A percentile compares a stretch with the other conserved stretches of the same genome.
Conservation (phyloP, 805 yeast species). For the Wickerhamomyces xylosicus region DNA sequence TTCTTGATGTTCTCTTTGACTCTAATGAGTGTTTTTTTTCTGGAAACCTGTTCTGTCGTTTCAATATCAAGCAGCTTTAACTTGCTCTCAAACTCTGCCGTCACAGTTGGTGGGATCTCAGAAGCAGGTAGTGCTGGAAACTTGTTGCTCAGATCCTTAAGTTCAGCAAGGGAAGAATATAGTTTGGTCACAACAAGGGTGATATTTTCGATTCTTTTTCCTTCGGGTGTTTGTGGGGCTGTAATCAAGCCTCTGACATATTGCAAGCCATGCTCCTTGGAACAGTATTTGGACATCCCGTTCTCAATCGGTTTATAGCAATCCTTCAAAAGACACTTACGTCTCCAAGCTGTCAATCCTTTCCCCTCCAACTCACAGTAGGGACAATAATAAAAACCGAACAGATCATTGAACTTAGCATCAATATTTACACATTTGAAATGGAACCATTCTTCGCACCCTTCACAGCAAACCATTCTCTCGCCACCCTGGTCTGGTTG, state of each 20-base stretch:
- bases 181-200: no score
- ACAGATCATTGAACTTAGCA: conserved; percentile 38
- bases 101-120: conserved; percentile 4
- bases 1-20: conserved; percentile 17
- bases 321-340: conserved; percentile 52
- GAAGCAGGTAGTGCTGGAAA: no score
- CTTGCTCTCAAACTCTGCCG: not conserved
- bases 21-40: conserved; percentile 12
- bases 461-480: conserved; percentile 90
- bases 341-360: conserved; percentile 56
- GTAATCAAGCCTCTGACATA: not conserved
- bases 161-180: no score
- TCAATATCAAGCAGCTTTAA: not conserved
- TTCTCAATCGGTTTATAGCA: conserved; percentile 47
- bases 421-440: conserved; percentile 64
- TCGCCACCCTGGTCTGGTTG: conserved; percentile 61
- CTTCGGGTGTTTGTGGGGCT: not conserved
- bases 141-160: no score
- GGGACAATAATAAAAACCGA: conserved; percentile 61
- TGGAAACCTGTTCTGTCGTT: conserved; percentile 1
- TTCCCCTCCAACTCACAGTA: conserved; percentile 44
- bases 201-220: not conserved
- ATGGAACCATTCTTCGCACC: conserved; percentile 94
- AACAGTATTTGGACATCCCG: conserved; percentile 58
- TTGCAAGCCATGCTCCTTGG: conserved; percentile 53